A percentile compares a stretch with the other conserved stretches of the same genome.
Evolutionary conservation across 768 basidiomycete genomes (phyloP).

Genomic region (Cystofilobasidium ferigula): DNA sequence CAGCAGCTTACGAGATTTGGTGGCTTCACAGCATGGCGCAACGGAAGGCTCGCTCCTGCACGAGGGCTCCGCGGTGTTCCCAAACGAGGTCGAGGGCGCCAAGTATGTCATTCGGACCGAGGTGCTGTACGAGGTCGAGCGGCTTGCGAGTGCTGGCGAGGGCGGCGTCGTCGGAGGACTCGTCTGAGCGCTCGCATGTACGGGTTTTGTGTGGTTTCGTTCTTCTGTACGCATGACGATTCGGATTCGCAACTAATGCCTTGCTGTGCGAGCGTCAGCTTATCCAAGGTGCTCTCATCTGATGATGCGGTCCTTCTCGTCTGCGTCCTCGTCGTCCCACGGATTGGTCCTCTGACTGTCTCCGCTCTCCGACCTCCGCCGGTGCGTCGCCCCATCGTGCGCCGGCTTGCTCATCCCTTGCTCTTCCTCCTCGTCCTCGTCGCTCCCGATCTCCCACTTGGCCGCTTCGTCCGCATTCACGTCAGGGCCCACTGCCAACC

Average conservation of each 20-base stretch:
- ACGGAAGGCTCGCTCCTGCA: conserved; percentile 37
- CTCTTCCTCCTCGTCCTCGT: conserved; percentile 13
- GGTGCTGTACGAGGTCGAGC: conserved; percentile 21
- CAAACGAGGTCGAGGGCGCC: conserved; percentile 30
- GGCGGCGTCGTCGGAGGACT: conserved; percentile 22
- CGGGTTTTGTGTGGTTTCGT: background rate
- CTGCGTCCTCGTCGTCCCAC: background rate
- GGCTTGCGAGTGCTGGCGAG: conserved; percentile 21
- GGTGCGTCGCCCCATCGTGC: background rate
- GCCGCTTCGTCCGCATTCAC: background rate
- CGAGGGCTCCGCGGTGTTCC: conserved; percentile 36
- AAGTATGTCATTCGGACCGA: conserved; percentile 40
- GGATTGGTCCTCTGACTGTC: background rate
- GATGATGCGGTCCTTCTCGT: background rate
- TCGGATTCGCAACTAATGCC: too few relatives aligned
- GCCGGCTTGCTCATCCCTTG: background rate
- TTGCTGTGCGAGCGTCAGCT: too few relatives aligned
- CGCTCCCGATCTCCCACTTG: conserved; percentile 16
- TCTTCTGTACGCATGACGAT: too few relatives aligned
- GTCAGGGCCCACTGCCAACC: background rate
- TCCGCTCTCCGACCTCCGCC: background rate
- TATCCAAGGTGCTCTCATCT: background rate
- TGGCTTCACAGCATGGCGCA: conserved; percentile 32
- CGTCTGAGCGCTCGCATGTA: background rate
- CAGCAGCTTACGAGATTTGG: background rate